Percentiles rank a stretch among this genome's conserved stretches.
phyloP scores from a whole-genome alignment of 805 yeast species.

The Yamadazyma akitaensis region DNA sequence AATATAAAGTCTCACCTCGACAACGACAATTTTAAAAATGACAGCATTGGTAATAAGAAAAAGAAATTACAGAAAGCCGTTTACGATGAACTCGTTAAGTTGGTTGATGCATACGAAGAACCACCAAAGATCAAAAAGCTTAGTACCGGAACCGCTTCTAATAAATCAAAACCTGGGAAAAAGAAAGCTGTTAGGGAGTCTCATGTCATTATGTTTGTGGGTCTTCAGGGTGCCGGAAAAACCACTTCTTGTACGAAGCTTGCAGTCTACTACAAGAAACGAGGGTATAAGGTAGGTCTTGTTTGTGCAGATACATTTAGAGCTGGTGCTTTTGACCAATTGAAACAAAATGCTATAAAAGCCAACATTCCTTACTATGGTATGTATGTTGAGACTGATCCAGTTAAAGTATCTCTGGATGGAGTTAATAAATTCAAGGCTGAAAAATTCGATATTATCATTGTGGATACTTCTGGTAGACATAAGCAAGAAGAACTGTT shows the following conservation, averaged over 20 bases:
- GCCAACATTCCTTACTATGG: slow-evolving; percentile 94
- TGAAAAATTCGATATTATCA: slow-evolving; percentile 88
- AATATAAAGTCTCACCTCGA: slow-evolving; percentile 51
- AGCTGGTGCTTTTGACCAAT: slow-evolving; percentile 99
- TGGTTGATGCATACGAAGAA: slow-evolving; percentile 70
- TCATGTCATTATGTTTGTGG: slow-evolving; percentile 93
- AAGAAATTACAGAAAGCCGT: slow-evolving; percentile 88
- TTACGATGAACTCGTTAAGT: slow-evolving; percentile 83
- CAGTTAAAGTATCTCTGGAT: slow-evolving; percentile 83
- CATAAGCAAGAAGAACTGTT: slow-evolving; percentile 92
- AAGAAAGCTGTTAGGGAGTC: slow-evolving; percentile 17
- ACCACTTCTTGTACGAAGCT: slow-evolving; percentile 96
- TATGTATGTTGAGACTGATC: slow-evolving; percentile 92
- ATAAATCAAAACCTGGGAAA: slow-evolving; percentile 10
- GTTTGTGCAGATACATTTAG: slow-evolving; percentile 99
- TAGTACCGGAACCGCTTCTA: slow-evolving; percentile 19
- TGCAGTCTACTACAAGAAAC: slow-evolving; percentile 88
- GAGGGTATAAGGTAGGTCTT: slow-evolving; percentile 92
- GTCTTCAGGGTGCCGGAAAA: slow-evolving; percentile 98
- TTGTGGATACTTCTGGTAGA: slow-evolving; percentile 97
- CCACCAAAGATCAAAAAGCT: slow-evolving; percentile 85
- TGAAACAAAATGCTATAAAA: slow-evolving; percentile 94
- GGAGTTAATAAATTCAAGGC: slow-evolving; percentile 91
- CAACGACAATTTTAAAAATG: slow-evolving; percentile 48
- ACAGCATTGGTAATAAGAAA: slow-evolving; percentile 61